Conservation (phyloP, 2,329 filamentous ascomycete genomes). For the Arthrobotrys sinensis region DNA sequence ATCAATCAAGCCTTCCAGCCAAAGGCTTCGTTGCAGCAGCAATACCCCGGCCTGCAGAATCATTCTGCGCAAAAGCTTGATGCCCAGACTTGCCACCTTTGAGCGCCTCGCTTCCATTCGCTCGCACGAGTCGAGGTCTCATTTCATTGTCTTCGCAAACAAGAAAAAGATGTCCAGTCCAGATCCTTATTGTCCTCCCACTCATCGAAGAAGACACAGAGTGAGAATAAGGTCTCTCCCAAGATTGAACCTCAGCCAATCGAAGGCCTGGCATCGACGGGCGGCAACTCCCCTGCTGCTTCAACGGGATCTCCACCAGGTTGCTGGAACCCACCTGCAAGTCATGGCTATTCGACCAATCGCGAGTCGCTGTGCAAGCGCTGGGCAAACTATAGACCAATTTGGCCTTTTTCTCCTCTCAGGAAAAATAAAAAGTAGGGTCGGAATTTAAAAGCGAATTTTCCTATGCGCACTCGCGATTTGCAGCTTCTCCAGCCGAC, state of each 20-base stretch:
- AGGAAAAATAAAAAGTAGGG: neutral
- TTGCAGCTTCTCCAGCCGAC: constrained; percentile 9
- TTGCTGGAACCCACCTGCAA: constrained; percentile 51
- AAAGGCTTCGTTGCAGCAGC: neutral
- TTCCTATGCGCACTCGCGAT: neutral
- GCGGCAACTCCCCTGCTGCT: constrained; percentile 42
- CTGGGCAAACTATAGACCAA: constrained; percentile 39
- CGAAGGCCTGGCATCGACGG: constrained; percentile 36
- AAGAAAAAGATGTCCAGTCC: constrained; percentile 4
- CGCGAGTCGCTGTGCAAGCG: constrained; percentile 36
- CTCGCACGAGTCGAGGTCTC: constrained; percentile 24
- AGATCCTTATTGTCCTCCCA: constrained; percentile 1
- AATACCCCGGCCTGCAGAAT: constrained; percentile 29
- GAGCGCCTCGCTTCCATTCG: constrained; percentile 34
- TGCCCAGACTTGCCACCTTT: constrained; percentile 22
- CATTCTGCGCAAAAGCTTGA: constrained; percentile 16
- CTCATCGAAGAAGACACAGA: neutral
- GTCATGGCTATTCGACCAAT: constrained; percentile 45
- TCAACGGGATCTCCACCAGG: constrained; percentile 55
- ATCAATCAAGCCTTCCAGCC: neutral
- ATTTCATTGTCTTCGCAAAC: constrained; percentile 26
- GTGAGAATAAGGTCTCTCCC: neutral
- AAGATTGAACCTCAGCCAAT: constrained; percentile 36
- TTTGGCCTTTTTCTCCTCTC: constrained; percentile 11
- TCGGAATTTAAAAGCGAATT: constrained; percentile 21